Conservation (phyloP, 495 filamentous ascomycete genomes). For the Aspergillus carlsbadensis region DNA sequence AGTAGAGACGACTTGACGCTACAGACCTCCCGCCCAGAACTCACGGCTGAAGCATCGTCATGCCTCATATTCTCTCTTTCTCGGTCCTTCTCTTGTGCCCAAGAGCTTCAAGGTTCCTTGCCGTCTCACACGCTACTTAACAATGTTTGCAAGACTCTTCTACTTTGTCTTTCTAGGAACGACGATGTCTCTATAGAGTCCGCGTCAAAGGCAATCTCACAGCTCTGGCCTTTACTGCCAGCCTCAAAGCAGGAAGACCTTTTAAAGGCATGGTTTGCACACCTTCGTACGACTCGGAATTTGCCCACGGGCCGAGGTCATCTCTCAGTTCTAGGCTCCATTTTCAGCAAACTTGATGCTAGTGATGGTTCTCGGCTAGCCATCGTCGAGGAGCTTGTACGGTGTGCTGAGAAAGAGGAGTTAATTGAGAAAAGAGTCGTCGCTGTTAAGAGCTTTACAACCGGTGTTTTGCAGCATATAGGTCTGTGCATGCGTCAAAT, state of each 20-base stretch:
- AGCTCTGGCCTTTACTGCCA: slow-evolving; percentile 42
- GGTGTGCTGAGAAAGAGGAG: slow-evolving; percentile 40
- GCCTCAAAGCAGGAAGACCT: slow-evolving; percentile 30
- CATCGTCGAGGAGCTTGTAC: slow-evolving; percentile 36
- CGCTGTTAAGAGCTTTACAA: slow-evolving; percentile 58
- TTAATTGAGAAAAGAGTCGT: slow-evolving; percentile 58
- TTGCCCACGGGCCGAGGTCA: slow-evolving; percentile 44
- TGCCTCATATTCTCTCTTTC: slow-evolving; percentile 50
- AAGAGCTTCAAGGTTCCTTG: not conserved
- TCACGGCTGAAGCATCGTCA: slow-evolving; percentile 65
- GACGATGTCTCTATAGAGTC: slow-evolving; percentile 49
- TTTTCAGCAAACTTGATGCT: slow-evolving; percentile 33
- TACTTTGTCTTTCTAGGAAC: slow-evolving; percentile 42
- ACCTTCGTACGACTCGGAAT: slow-evolving; percentile 38
- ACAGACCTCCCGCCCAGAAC: slow-evolving; percentile 61
- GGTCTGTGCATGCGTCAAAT: slow-evolving; percentile 22
- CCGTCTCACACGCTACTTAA: slow-evolving; percentile 32
- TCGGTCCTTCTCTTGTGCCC: slow-evolving; percentile 13
- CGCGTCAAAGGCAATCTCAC: slow-evolving; percentile 44
- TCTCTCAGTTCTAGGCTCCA: slow-evolving; percentile 42
- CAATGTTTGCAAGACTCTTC: slow-evolving; percentile 38
- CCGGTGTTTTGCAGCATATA: slow-evolving; percentile 45
- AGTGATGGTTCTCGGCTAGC: slow-evolving; percentile 20
- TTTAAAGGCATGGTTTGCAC: slow-evolving; percentile 37
- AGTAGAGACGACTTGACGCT: slow-evolving; percentile 44